A percentile compares a stretch with the other conserved stretches of the same genome.
These are phyloP conservation scores for Mycena indigotica DNA, from an alignment of 768 basidiomycete genomes.

Conservation along the genomic window DNA sequence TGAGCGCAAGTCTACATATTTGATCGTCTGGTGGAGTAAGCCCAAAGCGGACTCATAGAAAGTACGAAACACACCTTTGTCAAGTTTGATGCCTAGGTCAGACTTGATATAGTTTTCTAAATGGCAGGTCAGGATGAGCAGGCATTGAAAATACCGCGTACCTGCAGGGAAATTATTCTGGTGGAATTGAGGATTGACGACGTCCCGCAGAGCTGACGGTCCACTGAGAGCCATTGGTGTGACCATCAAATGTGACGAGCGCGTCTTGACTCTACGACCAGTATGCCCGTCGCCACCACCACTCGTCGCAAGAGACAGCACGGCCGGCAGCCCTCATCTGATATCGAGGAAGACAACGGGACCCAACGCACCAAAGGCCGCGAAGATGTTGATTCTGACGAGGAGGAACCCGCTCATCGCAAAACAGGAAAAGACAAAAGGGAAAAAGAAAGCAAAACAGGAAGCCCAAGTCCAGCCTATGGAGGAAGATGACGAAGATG, in stretches of 20 bases:
- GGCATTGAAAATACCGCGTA: neutral
- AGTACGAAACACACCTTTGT: conserved; percentile 77
- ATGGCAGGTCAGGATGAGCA: too few relatives aligned
- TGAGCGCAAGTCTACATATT: conserved; percentile 85
- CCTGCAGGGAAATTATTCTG: conserved; percentile 82
- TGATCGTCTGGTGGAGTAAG: conserved; percentile 69
- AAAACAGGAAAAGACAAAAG: conserved; percentile 42
- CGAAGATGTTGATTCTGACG: conserved; percentile 54
- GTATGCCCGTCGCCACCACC: conserved; percentile 44
- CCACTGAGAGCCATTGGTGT: too few relatives aligned
- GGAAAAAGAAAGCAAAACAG: conserved; percentile 32
- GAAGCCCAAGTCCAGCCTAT: conserved; percentile 25
- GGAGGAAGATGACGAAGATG: conserved; percentile 46
- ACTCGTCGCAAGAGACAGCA: conserved; percentile 44
- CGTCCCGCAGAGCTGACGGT: conserved; percentile 38
- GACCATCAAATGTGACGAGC: too few relatives aligned
- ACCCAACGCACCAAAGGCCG: conserved; percentile 33
- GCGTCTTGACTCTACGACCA: conserved; percentile 16
- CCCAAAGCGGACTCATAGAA: neutral
- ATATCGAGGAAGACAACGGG: conserved; percentile 58
- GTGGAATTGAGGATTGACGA: conserved; percentile 89
- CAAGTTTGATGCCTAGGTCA: conserved; percentile 83
- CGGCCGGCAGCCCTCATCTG: conserved; percentile 55
- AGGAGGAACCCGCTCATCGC: conserved; percentile 41
- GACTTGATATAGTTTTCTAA: conserved; percentile 80